Conservation (phyloP, 257 asterid genomes). For the Solanum rostratum region DNA sequence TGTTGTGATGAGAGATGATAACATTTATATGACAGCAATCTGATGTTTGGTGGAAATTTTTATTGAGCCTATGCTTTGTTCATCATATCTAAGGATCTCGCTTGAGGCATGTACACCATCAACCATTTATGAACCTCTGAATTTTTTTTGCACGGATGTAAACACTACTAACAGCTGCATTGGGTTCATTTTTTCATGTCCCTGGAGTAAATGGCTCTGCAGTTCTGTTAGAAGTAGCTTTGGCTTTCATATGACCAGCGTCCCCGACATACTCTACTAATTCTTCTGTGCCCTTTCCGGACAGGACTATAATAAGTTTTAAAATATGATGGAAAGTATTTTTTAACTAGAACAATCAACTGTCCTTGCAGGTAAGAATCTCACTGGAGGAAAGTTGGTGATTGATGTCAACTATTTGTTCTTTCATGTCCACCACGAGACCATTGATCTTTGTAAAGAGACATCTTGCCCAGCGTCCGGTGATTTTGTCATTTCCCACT, state of each 20-base stretch:
- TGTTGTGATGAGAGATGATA: not conserved
- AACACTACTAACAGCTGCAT: not conserved
- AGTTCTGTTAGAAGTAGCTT: not conserved
- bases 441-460: slow-evolving; percentile 54
- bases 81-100: not conserved
- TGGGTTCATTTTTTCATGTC: not conserved
- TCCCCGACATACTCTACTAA: not conserved
- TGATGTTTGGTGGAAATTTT: not conserved
- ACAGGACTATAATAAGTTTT: not conserved
- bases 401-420: slow-evolving; percentile 52
- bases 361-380: slow-evolving; percentile 34
- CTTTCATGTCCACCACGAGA: slow-evolving; percentile 39
- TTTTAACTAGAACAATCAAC: not conserved
- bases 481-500: slow-evolving; percentile 55
- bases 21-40: not conserved
- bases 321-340: not conserved
- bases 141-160: not conserved
- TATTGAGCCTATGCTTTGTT: not conserved
- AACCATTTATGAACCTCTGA: not conserved
- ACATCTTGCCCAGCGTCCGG: slow-evolving; percentile 77
- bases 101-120: not conserved
- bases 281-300: not conserved
- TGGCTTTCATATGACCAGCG: not conserved
- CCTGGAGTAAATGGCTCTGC: not conserved
- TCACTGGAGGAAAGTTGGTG: slow-evolving; percentile 54